A percentile compares a stretch with the other conserved stretches of the same genome.
Evolutionary conservation across 202 grass and related monocot species (phyloP).

Genomic region (Thinopyrum obtusiflorum): DNA sequence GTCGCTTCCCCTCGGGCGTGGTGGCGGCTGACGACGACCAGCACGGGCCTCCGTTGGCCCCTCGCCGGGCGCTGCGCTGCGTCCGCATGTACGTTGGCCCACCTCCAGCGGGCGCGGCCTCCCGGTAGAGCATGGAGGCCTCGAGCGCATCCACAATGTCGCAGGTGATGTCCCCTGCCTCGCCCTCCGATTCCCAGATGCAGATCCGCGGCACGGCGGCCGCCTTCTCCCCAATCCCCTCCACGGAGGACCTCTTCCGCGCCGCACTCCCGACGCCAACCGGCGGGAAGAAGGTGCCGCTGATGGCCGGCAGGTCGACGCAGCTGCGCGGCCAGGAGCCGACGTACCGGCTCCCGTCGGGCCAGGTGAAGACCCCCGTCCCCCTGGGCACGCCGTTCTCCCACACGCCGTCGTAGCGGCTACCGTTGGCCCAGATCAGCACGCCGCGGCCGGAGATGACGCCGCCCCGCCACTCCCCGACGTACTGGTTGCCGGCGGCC

Average conservation of each 20-base stretch:
- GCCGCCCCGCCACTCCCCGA: conserved; percentile 82
- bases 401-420: conserved; percentile 84
- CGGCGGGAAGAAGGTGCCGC: conserved; percentile 74
- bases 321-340: conserved; percentile 58
- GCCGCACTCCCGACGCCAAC: conserved; percentile 21
- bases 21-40: conserved; percentile 45
- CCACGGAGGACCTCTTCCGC: conserved; percentile 79
- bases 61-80: conserved; percentile 34
- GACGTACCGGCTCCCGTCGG: conserved; percentile 74
- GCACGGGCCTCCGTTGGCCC: conserved; percentile 33
- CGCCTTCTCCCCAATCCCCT: conserved; percentile 47
- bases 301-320: conserved; percentile 54
- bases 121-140: conserved; percentile 78
- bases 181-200: conserved; percentile 97
- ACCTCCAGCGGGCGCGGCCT: conserved; percentile 39
- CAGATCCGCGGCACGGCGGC: conserved; percentile 74
- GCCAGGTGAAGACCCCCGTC: conserved; percentile 89
- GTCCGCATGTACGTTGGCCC: conserved; percentile 21
- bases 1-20: conserved; percentile 73
- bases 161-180: conserved; percentile 93
- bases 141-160: conserved; percentile 94
- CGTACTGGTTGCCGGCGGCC: conserved; percentile 87
- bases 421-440: conserved; percentile 90
- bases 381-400: conserved; percentile 81
- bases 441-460: conserved; percentile 83